Percentiles rank a stretch among this genome's conserved stretches.
These are phyloP conservation scores for Pleurotus tuber-regium DNA, from an alignment of 768 basidiomycete species.

Conservation along the genomic window DNA sequence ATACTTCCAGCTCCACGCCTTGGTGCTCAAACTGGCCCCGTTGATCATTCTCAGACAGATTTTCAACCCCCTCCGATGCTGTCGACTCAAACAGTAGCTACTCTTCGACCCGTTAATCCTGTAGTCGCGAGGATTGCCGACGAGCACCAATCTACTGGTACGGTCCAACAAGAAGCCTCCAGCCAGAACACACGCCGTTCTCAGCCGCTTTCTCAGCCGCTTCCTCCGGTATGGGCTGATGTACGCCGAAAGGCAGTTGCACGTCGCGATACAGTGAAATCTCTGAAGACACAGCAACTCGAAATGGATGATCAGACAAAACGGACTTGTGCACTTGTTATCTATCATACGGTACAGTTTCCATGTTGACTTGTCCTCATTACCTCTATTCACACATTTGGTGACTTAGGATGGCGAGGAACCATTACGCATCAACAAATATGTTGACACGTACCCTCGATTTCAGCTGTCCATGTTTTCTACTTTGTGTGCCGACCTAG, in stretches of 20 bases:
- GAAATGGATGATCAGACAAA: constrained; percentile 9
- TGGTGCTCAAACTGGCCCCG: too few relatives aligned
- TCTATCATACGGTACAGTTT: constrained; percentile 1
- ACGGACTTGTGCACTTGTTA: not conserved
- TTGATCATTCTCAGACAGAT: too few relatives aligned
- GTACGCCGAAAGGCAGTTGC: not conserved
- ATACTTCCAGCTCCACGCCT: too few relatives aligned
- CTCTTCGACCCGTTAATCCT: too few relatives aligned
- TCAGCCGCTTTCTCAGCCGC: not conserved
- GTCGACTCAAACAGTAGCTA: too few relatives aligned
- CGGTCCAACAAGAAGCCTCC: too few relatives aligned
- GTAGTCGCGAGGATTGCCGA: too few relatives aligned
- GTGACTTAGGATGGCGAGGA: not conserved
- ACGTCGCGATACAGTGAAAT: not conserved
- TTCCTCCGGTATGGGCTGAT: not conserved
- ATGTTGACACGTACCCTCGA: constrained; percentile 6
- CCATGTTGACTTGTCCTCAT: too few relatives aligned
- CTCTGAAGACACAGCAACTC: not conserved
- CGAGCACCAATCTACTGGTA: too few relatives aligned
- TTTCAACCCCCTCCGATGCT: too few relatives aligned
- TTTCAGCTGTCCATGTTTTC: constrained; percentile 6
- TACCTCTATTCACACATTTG: too few relatives aligned
- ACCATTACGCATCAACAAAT: not conserved
- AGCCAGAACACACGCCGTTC: too few relatives aligned
- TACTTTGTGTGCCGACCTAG: not conserved